Evolutionary conservation across 305 asterid genomes (phyloP).

Genomic region (Withania somnifera): DNA sequence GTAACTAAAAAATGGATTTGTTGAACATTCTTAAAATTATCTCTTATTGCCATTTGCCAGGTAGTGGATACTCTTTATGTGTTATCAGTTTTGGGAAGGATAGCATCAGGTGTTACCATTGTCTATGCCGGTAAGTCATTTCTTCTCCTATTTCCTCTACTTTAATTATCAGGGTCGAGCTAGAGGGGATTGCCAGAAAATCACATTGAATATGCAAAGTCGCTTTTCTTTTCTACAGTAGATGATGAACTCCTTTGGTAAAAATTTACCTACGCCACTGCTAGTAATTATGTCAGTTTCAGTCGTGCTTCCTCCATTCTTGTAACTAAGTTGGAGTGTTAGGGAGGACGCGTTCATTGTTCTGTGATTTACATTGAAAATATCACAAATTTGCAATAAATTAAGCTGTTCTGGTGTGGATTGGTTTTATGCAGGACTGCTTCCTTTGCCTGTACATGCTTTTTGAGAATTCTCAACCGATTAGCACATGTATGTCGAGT

Average conservation of each 20-base stretch:
- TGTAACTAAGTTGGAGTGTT: not conserved
- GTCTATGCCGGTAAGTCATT: conserved; percentile 60
- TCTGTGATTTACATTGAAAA: too few relatives aligned
- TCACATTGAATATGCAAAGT: not conserved
- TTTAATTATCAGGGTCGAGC: not conserved
- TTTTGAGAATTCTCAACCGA: conserved; percentile 35
- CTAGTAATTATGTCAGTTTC: not conserved
- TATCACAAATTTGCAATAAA: not conserved
- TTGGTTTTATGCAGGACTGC: conserved; percentile 50
- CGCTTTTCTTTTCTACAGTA: too few relatives aligned
- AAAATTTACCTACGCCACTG: not conserved
- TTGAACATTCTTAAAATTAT: not conserved
- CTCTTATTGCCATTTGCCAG: conserved; percentile 24
- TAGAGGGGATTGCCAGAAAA: not conserved
- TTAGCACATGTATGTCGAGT: conserved; percentile 25
- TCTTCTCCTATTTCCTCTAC: not conserved
- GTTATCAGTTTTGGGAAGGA: conserved; percentile 75
- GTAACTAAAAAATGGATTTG: not conserved
- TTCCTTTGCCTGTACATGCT: conserved; percentile 60
- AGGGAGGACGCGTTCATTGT: not conserved
- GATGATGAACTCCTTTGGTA: not conserved
- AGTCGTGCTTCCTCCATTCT: not conserved
- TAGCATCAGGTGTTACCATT: conserved; percentile 69
- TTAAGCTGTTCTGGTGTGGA: not conserved
- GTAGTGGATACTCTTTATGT: conserved; percentile 59